These are phyloP conservation scores for Chaetomium globosum DNA, from an alignment of 2,329 filamentous ascomycete species.

Conservation along the genomic window DNA sequence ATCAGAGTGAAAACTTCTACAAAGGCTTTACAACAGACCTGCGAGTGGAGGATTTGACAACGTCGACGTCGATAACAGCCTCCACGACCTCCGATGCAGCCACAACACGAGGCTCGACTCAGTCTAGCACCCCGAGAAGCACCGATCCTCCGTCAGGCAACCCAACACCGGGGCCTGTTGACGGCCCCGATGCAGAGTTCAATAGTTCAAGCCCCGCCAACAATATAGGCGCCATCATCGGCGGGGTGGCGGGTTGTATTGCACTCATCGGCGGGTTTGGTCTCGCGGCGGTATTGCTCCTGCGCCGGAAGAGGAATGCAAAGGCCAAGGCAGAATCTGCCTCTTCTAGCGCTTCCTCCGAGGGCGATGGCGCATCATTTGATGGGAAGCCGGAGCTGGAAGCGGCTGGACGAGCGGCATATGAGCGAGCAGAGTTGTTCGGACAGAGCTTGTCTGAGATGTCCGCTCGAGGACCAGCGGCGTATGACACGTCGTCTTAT, in stretches of 20 bases:
- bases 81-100: neutral
- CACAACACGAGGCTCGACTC: neutral
- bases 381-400: constrained; percentile 14
- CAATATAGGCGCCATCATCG: constrained; percentile 42
- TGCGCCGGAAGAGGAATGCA: constrained; percentile 15
- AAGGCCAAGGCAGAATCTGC: neutral
- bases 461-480: constrained; percentile 1
- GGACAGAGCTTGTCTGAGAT: constrained; percentile 3
- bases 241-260: constrained; percentile 43
- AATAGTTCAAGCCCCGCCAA: constrained; percentile 21
- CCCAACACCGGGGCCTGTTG: neutral
- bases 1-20: constrained; percentile 11
- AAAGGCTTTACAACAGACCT: constrained; percentile 22
- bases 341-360: neutral
- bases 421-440: constrained; percentile 5
- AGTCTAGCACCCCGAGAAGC: neutral
- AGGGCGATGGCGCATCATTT: neutral
- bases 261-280: constrained; percentile 41
- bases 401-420: neutral
- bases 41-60: constrained; percentile 3
- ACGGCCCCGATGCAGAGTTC: neutral
- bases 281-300: constrained; percentile 8
- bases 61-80: neutral
- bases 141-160: neutral
- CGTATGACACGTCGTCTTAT: constrained; percentile 8